Evolutionary conservation across 2,329 filamentous ascomycete genomes (phyloP), one percentile per base, ranked within the genome.

Genomic region (Fusarium continuum): DNA sequence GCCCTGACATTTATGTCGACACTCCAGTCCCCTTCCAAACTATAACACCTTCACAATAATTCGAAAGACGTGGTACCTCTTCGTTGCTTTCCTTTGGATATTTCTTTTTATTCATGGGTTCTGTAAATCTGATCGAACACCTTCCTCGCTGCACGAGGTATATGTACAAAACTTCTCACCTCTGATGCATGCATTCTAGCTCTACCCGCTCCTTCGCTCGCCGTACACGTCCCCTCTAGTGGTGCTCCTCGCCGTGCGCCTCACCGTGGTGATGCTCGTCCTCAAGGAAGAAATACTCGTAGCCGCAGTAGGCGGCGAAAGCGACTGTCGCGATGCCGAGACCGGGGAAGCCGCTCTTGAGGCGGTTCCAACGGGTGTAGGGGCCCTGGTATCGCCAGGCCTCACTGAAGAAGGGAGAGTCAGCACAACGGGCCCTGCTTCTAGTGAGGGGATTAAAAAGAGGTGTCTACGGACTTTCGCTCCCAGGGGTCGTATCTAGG

Each of bases 321-420:
- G 94, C 93, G 58, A 95, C 93, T 6, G 91, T 91, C 26, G 93
- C 95, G 70, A 94, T 96, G 65, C 95, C 95, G 71, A 99, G 84
- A 61, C 95, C 95, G 31, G 95, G 95, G 76, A 99, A 92, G 65
- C 88, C 83, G 72, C 85, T 83, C 81, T 89, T 93, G 83, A 97
- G 95, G 71, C 95, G 90, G 81, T 97, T 96, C 81, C 83, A 91
- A 71, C 94, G 87, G 67, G 89, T 90, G 83, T 97, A 98, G 50
- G 87, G 89, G 64, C 94, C 95, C 29, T 85, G 88, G 83, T 97
- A 97, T 79, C 95, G 87, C 95, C 95, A 99, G 75, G 91, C 86
- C 83, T 99, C 95, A 75, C 95, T 99, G 76, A 20, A 31, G 16
- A 32, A 41, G 43, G 43, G 39, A 35, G 29, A 47, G 58, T 67